A percentile compares a stretch with the other conserved stretches of the same genome.
Conservation (phyloP, 495 filamentous ascomycete genomes). For the Aspergillus steynii region DNA sequence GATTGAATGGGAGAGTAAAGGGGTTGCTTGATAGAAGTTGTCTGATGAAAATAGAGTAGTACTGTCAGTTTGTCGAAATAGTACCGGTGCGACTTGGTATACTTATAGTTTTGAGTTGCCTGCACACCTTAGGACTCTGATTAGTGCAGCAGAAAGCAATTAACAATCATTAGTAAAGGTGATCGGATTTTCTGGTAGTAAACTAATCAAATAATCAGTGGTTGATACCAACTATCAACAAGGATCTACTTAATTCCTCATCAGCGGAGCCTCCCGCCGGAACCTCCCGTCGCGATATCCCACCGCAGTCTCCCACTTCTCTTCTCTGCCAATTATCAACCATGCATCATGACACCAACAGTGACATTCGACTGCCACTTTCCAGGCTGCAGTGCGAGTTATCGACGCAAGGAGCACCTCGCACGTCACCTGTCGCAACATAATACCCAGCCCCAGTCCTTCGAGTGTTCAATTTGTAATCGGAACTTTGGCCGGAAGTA, state of each 20-base stretch:
- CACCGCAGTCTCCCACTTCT: not conserved
- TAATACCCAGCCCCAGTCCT: slow-evolving; percentile 6
- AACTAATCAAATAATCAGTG: no score
- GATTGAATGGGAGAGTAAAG: not conserved
- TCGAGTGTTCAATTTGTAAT: slow-evolving; percentile 22
- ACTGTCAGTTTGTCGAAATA: not conserved
- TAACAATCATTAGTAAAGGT: no score
- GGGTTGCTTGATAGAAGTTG: not conserved
- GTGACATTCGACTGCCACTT: slow-evolving; percentile 14
- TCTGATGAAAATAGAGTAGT: not conserved
- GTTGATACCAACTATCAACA: no score
- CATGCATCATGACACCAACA: not conserved
- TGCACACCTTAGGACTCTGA: no score
- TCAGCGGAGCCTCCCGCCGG: not conserved
- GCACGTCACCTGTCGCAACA: slow-evolving; percentile 18
- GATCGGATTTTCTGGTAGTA: no score
- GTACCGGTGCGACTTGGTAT: not conserved
- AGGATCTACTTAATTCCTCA: no score
- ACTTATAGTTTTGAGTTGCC: not conserved
- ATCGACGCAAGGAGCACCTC: slow-evolving; percentile 23
- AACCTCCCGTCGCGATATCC: slow-evolving; percentile 3
- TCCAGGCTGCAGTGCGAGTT: slow-evolving; percentile 20
- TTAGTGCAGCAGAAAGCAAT: no score
- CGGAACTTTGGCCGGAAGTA: slow-evolving; percentile 26
- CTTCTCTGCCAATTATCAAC: not conserved